Evolutionary conservation across 768 basidiomycete species (phyloP).

Genomic region (Lactifluus echinatus): DNA sequence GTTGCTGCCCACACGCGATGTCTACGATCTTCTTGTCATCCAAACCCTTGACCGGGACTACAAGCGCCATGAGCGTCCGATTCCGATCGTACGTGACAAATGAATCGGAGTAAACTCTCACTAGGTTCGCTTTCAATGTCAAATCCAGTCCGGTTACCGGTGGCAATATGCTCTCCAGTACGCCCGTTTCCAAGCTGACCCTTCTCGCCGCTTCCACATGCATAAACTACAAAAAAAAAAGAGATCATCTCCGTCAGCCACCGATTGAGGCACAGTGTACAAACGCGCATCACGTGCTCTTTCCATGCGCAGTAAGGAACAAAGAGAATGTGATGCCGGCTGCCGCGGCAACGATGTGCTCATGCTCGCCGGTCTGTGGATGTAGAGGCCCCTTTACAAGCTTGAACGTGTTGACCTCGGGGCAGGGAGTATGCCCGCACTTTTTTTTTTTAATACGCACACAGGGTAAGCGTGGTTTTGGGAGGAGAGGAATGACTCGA

Average conservation of each 20-base stretch:
- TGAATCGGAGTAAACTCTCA: constrained; percentile 27
- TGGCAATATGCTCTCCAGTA: constrained; percentile 85
- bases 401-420: constrained; percentile 63
- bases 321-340: constrained; percentile 83
- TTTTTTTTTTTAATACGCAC: not conserved
- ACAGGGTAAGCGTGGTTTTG: not conserved
- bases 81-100: not conserved
- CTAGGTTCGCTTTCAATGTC: constrained; percentile 69
- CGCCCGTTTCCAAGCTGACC: constrained; percentile 91
- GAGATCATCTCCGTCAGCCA: not conserved
- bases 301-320: constrained; percentile 75
- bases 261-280: not conserved
- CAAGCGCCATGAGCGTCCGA: constrained; percentile 17
- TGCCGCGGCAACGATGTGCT: constrained; percentile 60
- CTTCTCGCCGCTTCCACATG: constrained; percentile 86
- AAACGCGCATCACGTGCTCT: constrained; percentile 38
- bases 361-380: constrained; percentile 41
- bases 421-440: constrained; percentile 26
- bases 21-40: constrained; percentile 70
- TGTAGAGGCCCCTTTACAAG: constrained; percentile 43
- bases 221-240: constrained; percentile 61
- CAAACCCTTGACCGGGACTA: constrained; percentile 70
- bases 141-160: constrained; percentile 75
- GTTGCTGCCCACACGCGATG: constrained; percentile 83
- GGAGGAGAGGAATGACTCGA: not conserved